Conservation (phyloP, 345 rosid genomes). For the Toxicodendron radicans region DNA sequence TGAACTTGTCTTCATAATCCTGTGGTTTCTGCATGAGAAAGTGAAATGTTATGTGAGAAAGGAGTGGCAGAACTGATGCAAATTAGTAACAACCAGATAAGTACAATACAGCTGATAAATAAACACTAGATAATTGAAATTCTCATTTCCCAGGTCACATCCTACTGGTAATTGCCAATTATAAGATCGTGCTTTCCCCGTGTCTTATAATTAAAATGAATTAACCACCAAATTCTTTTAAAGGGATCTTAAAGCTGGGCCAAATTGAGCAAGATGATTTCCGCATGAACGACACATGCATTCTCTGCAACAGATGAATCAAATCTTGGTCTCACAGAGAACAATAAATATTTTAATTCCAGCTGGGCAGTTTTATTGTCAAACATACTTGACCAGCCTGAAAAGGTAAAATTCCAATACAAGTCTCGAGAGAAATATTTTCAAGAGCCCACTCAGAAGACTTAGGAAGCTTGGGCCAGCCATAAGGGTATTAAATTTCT, state of each 20-base stretch:
- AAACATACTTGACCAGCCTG: background rate
- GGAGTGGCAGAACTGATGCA: background rate
- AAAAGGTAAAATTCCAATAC: background rate
- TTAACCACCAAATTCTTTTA: background rate
- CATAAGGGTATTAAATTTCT: background rate
- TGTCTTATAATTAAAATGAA: no score
- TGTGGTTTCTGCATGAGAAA: conserved; percentile 48
- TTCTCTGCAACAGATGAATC: background rate
- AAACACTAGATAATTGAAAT: no score
- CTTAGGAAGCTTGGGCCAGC: background rate
- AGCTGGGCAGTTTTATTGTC: background rate
- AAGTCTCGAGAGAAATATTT: background rate
- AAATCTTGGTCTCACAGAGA: background rate
- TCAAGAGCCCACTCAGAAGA: background rate
- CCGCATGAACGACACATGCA: background rate
- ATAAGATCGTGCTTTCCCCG: background rate
- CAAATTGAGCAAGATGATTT: background rate
- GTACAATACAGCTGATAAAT: no score
- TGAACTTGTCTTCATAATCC: conserved; percentile 68
- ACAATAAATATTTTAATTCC: background rate
- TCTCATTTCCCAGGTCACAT: background rate
- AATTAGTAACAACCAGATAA: background rate
- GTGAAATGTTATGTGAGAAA: background rate
- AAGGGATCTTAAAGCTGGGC: background rate
- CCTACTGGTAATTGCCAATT: background rate